phyloP scores from a whole-genome alignment of 2,329 filamentous ascomycete species.

The Chaetomium sp. region DNA sequence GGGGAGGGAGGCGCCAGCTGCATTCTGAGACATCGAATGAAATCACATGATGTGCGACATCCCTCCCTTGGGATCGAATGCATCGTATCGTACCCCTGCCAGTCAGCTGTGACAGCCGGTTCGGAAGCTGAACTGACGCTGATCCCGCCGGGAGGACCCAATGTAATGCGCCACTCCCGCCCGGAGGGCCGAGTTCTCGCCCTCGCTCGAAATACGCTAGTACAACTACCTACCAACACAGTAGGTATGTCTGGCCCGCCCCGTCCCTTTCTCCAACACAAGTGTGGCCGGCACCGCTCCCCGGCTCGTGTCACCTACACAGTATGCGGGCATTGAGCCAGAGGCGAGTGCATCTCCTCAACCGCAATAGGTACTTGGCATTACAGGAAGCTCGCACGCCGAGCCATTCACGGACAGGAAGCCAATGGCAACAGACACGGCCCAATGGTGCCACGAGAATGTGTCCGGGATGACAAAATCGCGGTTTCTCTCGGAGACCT shows the following conservation, averaged over 20 bases:
- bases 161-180: constrained; percentile 20
- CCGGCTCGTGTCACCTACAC: neutral
- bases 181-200: constrained; percentile 5
- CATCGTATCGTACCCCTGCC: constrained; percentile 17
- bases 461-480: neutral
- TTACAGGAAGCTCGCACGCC: neutral
- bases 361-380: neutral
- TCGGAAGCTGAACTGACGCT: constrained; percentile 10
- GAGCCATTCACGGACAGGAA: neutral
- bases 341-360: neutral
- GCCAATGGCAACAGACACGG: neutral
- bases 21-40: neutral
- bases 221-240: too few relatives aligned
- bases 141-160: constrained; percentile 10
- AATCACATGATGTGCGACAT: neutral
- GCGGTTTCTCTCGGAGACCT: neutral
- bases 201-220: neutral
- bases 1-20: neutral
- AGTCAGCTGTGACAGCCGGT: constrained; percentile 2
- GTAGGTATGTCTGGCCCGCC: too few relatives aligned
- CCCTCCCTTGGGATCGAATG: neutral
- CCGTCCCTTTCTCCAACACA: neutral
- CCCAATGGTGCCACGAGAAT: neutral
- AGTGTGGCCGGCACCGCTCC: neutral
- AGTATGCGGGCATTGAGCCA: neutral